Conservation (phyloP, 2,329 filamentous ascomycete species). For the Verticillium klebahnii region DNA sequence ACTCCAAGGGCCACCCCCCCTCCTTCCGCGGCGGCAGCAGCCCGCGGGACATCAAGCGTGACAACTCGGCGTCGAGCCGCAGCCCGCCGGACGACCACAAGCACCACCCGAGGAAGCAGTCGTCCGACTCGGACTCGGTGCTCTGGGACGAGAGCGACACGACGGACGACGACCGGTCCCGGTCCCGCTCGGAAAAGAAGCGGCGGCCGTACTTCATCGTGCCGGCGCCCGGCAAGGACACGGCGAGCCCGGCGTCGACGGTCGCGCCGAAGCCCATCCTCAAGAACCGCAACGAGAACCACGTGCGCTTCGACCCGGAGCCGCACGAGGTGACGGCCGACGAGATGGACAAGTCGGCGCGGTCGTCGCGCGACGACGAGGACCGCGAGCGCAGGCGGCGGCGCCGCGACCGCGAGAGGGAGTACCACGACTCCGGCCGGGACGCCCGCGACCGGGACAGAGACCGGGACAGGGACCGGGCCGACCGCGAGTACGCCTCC, state of each 20-base stretch:
- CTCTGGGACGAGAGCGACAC: constrained; percentile 24
- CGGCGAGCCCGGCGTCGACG: constrained; percentile 26
- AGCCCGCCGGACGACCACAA: constrained; percentile 22
- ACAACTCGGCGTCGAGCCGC: constrained; percentile 26
- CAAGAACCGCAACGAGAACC: constrained; percentile 56
- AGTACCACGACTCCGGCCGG: constrained; percentile 19
- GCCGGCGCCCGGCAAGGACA: constrained; percentile 23
- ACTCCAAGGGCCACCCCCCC: constrained; percentile 5
- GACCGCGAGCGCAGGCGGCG: constrained; percentile 17
- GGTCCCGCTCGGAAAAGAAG: constrained; percentile 20
- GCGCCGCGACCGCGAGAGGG: constrained; percentile 16
- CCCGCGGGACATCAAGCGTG: constrained; percentile 3
- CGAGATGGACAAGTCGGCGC: constrained; percentile 19
- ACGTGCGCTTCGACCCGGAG: constrained; percentile 48
- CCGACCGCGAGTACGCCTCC: constrained; percentile 19
- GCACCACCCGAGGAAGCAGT: constrained; percentile 2
- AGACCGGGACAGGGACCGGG: constrained; percentile 25
- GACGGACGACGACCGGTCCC: constrained; percentile 18
- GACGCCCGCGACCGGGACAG: constrained; percentile 24
- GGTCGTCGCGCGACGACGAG: constrained; percentile 21
- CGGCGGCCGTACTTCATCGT: constrained; percentile 36
- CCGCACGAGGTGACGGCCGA: constrained; percentile 36
- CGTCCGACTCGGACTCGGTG: constrained; percentile 16
- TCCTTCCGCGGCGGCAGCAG: background rate
- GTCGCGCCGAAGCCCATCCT: constrained; percentile 53